Evolutionary conservation across 805 yeast species (phyloP).

Genomic region (Wickerhamomyces kurtzmanii): DNA sequence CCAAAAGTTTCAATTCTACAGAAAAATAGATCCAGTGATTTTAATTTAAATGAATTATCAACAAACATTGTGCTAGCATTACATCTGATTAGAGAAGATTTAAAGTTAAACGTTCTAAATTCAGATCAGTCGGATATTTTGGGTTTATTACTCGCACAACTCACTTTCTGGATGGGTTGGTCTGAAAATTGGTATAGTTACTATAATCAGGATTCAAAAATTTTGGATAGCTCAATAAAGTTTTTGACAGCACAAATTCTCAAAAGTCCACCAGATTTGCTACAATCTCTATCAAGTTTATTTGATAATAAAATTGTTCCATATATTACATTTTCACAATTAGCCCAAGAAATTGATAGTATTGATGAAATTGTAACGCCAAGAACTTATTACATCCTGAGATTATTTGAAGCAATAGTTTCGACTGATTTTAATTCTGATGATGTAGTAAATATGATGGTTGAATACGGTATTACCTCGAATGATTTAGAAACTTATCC

Average conservation of each 20-base stretch:
- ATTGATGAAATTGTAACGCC: constrained; percentile 58
- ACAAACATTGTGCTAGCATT: constrained; percentile 59
- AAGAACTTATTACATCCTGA: constrained; percentile 46
- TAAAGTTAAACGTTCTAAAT: constrained; percentile 43
- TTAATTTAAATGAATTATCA: constrained; percentile 37
- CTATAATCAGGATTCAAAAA: constrained; percentile 29
- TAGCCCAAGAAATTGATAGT: constrained; percentile 51
- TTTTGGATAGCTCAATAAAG: constrained; percentile 28
- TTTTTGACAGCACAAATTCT: constrained; percentile 26
- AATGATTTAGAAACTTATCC: constrained; percentile 62
- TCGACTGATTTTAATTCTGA: constrained; percentile 39
- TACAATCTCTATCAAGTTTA: constrained; percentile 44
- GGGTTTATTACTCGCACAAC: constrained; percentile 47
- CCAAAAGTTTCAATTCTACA: constrained; percentile 6
- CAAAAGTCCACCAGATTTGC: constrained; percentile 49
- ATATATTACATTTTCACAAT: constrained; percentile 56
- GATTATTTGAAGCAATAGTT: constrained; percentile 53
- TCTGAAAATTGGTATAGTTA: constrained; percentile 50
- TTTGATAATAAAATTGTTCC: constrained; percentile 34
- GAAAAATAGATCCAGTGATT: constrained; percentile 16
- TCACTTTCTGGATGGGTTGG: constrained; percentile 70
- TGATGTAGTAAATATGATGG: constrained; percentile 54
- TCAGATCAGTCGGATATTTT: constrained; percentile 26
- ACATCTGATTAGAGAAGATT: constrained; percentile 74
- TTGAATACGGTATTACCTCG: constrained; percentile 40